Percentiles rank a stretch among this genome's conserved stretches.
phyloP scores from a whole-genome alignment of 768 basidiomycete genomes.

The Mycena rebaudengoi region DNA sequence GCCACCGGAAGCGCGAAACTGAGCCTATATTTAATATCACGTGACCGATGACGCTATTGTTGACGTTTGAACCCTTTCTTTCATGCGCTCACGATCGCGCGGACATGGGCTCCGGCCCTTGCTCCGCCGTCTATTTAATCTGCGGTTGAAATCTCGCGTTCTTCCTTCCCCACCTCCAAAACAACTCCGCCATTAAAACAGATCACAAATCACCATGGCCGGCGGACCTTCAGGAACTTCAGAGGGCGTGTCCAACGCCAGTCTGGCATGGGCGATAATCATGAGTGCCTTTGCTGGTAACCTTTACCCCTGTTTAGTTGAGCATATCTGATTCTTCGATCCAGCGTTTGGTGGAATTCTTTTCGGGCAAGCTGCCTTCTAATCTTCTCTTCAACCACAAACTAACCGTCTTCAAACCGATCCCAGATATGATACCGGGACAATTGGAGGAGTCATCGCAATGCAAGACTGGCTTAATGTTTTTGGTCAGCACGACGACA shows the following conservation, averaged over 20 bases:
- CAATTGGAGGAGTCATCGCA: conserved; percentile 64
- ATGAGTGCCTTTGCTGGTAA: conserved; percentile 50
- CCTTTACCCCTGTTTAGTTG: background rate
- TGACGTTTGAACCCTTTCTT: too few relatives aligned
- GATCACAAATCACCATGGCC: conserved; percentile 29
- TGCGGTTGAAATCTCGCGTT: background rate
- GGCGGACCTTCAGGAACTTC: conserved; percentile 46
- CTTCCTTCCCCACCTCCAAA: background rate
- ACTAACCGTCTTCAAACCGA: conserved; percentile 9
- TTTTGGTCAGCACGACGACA: conserved; percentile 38
- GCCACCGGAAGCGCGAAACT: too few relatives aligned
- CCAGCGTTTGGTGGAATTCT: conserved; percentile 28
- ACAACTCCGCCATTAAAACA: background rate
- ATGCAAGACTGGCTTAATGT: conserved; percentile 55
- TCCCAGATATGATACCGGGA: conserved; percentile 64
- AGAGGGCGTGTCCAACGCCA: conserved; percentile 38
- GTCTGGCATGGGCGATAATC: conserved; percentile 43
- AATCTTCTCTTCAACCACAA: background rate
- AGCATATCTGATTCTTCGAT: background rate
- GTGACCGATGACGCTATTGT: too few relatives aligned
- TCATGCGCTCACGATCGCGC: too few relatives aligned
- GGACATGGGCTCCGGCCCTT: too few relatives aligned
- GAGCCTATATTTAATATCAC: too few relatives aligned
- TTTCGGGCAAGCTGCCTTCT: conserved; percentile 13
- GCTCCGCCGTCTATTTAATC: too few relatives aligned